phyloP scores from a whole-genome alignment of 2,329 filamentous ascomycete genomes.

The Monilinia aucupariae region DNA sequence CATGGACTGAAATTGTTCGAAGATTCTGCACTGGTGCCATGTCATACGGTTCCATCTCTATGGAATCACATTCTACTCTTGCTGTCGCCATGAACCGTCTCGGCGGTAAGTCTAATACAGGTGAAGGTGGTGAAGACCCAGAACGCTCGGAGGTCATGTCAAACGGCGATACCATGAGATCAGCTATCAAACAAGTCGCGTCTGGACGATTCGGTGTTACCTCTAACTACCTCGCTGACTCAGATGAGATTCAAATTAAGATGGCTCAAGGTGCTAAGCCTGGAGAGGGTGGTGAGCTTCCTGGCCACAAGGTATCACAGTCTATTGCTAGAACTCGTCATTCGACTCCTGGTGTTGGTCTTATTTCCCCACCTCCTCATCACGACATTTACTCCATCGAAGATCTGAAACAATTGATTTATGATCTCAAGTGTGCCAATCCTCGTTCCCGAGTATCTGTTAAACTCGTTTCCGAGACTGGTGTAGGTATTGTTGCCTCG shows the following conservation, averaged over 20 bases:
- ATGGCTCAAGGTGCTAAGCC: conserved; percentile 99
- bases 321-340: conserved; percentile 92
- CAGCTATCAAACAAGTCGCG: conserved; percentile 95
- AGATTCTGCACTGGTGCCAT: conserved; percentile 96
- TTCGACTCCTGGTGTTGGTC: conserved; percentile 90
- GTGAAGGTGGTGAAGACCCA: conserved; percentile 92
- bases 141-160: conserved; percentile 81
- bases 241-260: conserved; percentile 97
- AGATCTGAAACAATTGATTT: conserved; percentile 95
- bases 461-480: conserved; percentile 95
- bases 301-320: conserved; percentile 92
- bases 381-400: conserved; percentile 99
- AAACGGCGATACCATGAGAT: conserved; percentile 94
- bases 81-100: conserved; percentile 96
- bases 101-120: conserved; percentile 95
- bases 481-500: conserved; percentile 94
- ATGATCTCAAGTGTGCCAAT: conserved; percentile 94
- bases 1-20: conserved; percentile 95
- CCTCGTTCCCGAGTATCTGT: conserved; percentile 88
- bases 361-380: conserved; percentile 92
- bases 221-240: conserved; percentile 87
- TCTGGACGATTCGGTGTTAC: conserved; percentile 96
- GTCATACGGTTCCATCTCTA: conserved; percentile 97
- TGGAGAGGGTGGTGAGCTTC: conserved; percentile 93
- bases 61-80: conserved; percentile 95